Evolutionary conservation across 345 rosid genomes (phyloP), one percentile per base, ranked within the genome.

Genomic region (Psidium friedrichsthalianum): DNA sequence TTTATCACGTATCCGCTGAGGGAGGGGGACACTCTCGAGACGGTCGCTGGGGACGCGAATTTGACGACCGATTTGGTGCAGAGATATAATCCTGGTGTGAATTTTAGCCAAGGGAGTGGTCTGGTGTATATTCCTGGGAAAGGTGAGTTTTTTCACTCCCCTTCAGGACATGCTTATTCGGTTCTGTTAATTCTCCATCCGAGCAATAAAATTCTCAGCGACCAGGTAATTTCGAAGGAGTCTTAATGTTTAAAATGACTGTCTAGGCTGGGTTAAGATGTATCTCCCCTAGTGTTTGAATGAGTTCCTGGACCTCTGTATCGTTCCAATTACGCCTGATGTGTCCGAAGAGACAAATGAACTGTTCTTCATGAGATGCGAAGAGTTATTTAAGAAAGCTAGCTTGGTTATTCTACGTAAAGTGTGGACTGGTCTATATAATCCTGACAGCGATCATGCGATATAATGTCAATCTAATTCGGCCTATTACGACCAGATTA

Each of bases 1-100:
- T 94, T 95, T 74, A 47, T 88, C 27, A 94, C 98, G 5, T 94
- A 94, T 61, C 98, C 98, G 16, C 94, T 95, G 83, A 93, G 93
- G 85, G 88, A 88, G 9, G 90, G 22, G 36, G 95, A 97, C 12
- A 93, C 86, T 57, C 89, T 97, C 58, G 64, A 52, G 13, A 83
- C 93, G 29, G 83, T 96, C 27, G 93, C 98, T 32, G 58, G 18
- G 3, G 81, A 64, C 14, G 69, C 53, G 56, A 88, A 88, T 92
- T 83, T 95, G 29, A 7, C 88, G 29, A 82, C 89, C 64, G 86
- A 84, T 14, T 44, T 91, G 90, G 69, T 97, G 57, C 91, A 74
- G 93, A 82, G 89, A 1, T 97, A 94, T 88, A 97, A 97, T 84
- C 92, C 87, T 4, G 88, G 85, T 8, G 94, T 87, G 44, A 55